These are phyloP conservation scores for Piromyces finnis DNA, from an alignment of 192 early-diverging fungal species.

Conservation along the genomic window DNA sequence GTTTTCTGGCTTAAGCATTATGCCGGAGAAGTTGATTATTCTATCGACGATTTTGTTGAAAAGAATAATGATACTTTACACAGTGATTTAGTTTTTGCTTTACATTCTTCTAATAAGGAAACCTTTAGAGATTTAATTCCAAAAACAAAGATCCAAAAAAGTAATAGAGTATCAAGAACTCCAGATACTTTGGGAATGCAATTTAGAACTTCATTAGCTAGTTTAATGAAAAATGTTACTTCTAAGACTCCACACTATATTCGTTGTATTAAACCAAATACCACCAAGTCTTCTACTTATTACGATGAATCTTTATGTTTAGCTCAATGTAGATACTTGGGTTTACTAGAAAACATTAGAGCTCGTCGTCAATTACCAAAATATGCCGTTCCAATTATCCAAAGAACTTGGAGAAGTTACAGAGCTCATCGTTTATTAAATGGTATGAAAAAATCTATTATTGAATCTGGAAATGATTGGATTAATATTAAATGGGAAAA, in stretches of 20 bases:
- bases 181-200: background rate
- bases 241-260: background rate
- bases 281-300: background rate
- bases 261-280: background rate
- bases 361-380: background rate
- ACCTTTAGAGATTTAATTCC: background rate
- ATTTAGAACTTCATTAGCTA: background rate
- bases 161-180: background rate
- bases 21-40: conserved; percentile 90
- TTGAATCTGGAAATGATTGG: background rate
- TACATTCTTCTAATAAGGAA: conserved; percentile 36
- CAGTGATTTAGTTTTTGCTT: conserved; percentile 78
- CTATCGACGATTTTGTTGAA: conserved; percentile 81
- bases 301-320: background rate
- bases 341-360: background rate
- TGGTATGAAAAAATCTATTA: background rate
- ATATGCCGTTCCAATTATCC: background rate
- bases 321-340: background rate
- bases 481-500: background rate
- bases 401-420: background rate
- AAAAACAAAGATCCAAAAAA: background rate
- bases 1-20: conserved; percentile 47
- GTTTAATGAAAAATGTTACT: background rate
- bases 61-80: conserved; percentile 93
- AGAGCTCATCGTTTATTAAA: background rate